phyloP scores from a whole-genome alignment of 192 early-diverging fungal genomes.

The Radiomyces spectabilis region DNA sequence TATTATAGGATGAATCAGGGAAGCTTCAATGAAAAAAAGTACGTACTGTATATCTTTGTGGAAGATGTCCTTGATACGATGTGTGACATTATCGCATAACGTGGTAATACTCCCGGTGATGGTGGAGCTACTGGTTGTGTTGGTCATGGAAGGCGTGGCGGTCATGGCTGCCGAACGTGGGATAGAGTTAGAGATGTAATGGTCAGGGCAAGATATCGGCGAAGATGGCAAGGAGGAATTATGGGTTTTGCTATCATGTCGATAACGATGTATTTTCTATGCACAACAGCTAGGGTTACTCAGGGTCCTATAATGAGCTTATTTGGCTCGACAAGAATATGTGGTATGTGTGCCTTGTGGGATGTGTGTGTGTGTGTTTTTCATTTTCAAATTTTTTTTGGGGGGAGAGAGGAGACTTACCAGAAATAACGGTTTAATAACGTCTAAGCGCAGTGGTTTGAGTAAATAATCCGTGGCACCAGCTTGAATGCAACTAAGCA shows the following conservation, averaged over 20 bases:
- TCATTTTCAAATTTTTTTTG: too few relatives aligned
- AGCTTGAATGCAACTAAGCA: constrained; percentile 39
- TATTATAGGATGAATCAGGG: background rate
- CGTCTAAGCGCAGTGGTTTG: constrained; percentile 38
- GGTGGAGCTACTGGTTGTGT: background rate
- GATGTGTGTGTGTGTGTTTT: background rate
- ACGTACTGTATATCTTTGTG: constrained; percentile 7
- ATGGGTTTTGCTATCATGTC: background rate
- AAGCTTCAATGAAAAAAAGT: background rate
- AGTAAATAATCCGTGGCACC: constrained; percentile 45
- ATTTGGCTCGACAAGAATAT: too few relatives aligned
- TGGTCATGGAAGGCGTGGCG: background rate
- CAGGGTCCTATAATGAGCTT: too few relatives aligned
- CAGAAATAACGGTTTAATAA: constrained; percentile 44
- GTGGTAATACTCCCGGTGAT: background rate
- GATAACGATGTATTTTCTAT: background rate
- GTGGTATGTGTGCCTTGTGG: background rate
- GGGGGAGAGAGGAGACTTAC: constrained; percentile 21
- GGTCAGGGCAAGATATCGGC: background rate
- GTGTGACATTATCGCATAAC: background rate
- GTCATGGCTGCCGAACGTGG: too few relatives aligned
- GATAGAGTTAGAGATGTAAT: background rate
- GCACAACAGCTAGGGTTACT: too few relatives aligned
- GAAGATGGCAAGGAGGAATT: background rate
- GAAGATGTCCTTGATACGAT: constrained; percentile 4